Percentiles rank a stretch among this genome's conserved stretches.
Evolutionary conservation across 768 basidiomycete genomes (phyloP).

Genomic region (Podaxis pistillaris): DNA sequence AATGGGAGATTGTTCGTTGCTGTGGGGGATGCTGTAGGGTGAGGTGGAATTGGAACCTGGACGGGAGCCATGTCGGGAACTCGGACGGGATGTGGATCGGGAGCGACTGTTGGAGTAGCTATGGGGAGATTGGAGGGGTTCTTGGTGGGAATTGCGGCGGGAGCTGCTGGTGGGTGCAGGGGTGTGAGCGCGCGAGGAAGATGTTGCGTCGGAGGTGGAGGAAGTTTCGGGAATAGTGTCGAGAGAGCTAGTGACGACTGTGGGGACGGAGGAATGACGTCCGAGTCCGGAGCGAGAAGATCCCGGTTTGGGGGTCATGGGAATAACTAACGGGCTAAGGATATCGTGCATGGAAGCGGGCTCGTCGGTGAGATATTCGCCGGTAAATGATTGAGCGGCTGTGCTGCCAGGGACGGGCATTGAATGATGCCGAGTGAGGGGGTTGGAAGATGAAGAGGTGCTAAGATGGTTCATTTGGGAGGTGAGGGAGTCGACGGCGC

Average conservation of each 20-base stretch:
- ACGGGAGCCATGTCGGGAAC: conserved; percentile 17
- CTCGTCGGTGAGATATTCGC: conserved; percentile 39
- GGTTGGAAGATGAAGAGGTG: conserved; percentile 14
- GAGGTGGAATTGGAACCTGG: conserved; percentile 8
- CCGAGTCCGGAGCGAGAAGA: conserved; percentile 20
- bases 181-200: conserved; percentile 19
- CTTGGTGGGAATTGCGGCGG: conserved; percentile 27
- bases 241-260: conserved; percentile 30
- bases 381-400: conserved; percentile 19
- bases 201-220: neutral
- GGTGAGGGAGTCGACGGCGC: conserved; percentile 18
- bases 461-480: conserved; percentile 22
- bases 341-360: conserved; percentile 32
- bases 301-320: conserved; percentile 30
- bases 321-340: conserved; percentile 44
- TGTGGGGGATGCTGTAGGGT: conserved; percentile 3
- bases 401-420: conserved; percentile 21
- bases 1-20: conserved; percentile 1
- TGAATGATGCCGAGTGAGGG: conserved; percentile 34
- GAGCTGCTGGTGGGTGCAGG: conserved; percentile 34
- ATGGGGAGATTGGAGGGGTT: conserved; percentile 19
- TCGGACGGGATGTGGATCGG: conserved; percentile 14
- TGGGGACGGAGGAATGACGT: conserved; percentile 34
- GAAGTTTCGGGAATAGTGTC: conserved; percentile 37
- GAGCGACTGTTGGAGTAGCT: conserved; percentile 12